Base-by-base conservation (phyloP, 306 rosid genomes). In the Quercus berberidifolia region DNA sequence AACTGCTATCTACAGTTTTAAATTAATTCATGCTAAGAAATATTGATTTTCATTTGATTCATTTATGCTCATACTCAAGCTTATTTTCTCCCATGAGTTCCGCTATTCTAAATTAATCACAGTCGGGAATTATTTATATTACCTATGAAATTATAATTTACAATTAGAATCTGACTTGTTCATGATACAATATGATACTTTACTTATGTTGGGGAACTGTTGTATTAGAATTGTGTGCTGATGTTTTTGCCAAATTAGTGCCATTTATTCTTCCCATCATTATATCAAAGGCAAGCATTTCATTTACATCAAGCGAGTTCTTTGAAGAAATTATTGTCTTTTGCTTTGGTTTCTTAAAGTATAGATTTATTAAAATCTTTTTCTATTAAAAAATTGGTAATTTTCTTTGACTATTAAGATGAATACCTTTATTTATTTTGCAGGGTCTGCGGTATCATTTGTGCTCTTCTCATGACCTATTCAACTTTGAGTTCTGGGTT, bases 401-500 rank as follows among this genome's bases (percentile, higher is more conserved):
- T 54, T 17, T 52, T 71, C 74, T 73, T 19, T 54, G 26, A 52
- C 8, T 2, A 72, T 38, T 1, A 56, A 75, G 74, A 85, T 56
- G 41, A 23, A 35, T 46, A 56, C 28, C 28, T 67, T 52, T 79
- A 30, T 84, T 56, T 78, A 26, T 77, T 78, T 78, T 85, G 89
- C 84, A 95, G 99, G 99, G 99, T 83, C 91, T 95, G 89, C 97
- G 98, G 65, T 89, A 80, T 84, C 99, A 95, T 89, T 88, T 95
- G 78, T 85, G 88, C 73, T 85, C 96, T 74, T 93, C 99, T 2
- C 99, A 95, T 84, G 99, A 92, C 88, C 87, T 95, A 55, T 95
- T 95, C 98, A 91, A 93, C 90, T 95, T 91, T 74, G 99, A 91
- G 74, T 95, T 90, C 79, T 95, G 99, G 99, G 99, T 95, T 79